Evolutionary conservation across 208 protist genomes (phyloP).

Genomic region (Crithidia fasciculata): DNA sequence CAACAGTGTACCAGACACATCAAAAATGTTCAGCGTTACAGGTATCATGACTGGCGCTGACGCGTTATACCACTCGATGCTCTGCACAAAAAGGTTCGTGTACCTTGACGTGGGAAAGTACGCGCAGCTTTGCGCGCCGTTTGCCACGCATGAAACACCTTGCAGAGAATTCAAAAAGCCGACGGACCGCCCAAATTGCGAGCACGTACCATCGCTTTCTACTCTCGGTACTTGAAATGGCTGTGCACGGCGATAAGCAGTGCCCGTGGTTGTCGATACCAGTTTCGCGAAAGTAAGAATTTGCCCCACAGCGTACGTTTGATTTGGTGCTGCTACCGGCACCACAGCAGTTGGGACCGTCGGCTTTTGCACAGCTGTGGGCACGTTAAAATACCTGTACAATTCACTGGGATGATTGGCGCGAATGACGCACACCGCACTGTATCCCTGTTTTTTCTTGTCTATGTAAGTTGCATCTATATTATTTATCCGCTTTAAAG

Average conservation of each 20-base stretch:
- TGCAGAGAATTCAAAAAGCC: slow-evolving; percentile 64
- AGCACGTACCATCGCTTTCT: slow-evolving; percentile 52
- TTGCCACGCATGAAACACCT: slow-evolving; percentile 51
- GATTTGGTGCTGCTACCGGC: background rate
- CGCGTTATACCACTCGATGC: slow-evolving; percentile 15
- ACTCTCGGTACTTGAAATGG: slow-evolving; percentile 46
- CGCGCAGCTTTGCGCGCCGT: slow-evolving; percentile 47
- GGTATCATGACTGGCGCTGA: slow-evolving; percentile 25
- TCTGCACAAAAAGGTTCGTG: slow-evolving; percentile 57
- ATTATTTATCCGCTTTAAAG: slow-evolving; percentile 47
- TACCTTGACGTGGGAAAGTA: slow-evolving; percentile 46
- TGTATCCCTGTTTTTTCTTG: slow-evolving; percentile 36
- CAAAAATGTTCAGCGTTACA: slow-evolving; percentile 42
- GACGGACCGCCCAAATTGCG: slow-evolving; percentile 28
- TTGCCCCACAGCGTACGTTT: slow-evolving; percentile 36
- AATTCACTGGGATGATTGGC: slow-evolving; percentile 66
- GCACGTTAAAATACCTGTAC: slow-evolving; percentile 73
- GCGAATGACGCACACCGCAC: slow-evolving; percentile 64
- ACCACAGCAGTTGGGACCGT: background rate
- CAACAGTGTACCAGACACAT: slow-evolving; percentile 34
- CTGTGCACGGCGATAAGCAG: slow-evolving; percentile 40
- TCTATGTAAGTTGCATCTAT: slow-evolving; percentile 47
- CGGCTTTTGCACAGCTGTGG: slow-evolving; percentile 48
- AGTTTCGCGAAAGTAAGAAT: slow-evolving; percentile 40
- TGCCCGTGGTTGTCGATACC: background rate